Evolutionary conservation across 768 basidiomycete genomes (phyloP), one percentile per base, ranked within the genome.

Genomic region (Gymnopilus dilepis): DNA sequence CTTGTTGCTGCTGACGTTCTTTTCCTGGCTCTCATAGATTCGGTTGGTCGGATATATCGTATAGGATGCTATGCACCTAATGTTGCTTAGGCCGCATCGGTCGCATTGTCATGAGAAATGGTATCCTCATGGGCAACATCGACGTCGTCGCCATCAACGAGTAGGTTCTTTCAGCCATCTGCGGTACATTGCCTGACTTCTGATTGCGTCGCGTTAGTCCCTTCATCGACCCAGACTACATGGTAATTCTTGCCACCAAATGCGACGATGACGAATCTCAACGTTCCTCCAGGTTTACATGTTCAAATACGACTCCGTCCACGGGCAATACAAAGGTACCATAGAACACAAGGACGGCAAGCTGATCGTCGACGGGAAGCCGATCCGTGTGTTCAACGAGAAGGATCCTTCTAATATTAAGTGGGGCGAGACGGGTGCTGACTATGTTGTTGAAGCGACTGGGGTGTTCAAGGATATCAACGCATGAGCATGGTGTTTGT

Each of bases 71-170:
- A n/a, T n/a, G n/a, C n/a, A n/a, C n/a, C n/a, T n/a, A n/a, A n/a
- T n/a, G n/a, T n/a, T n/a, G n/a, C n/a, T n/a, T n/a, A 95, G 97
- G 97, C 84, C 97, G 97, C 84, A 99, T 99, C 75, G 97, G 97
- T 77, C 97, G 97, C 80, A 97, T 99, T 76, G 97, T 99, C 67
- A 83, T 91, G 77, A 91, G 97, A 69, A 98, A 98, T 84, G 95
- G 96, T 54, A 83, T 97, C 69, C 80, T 86, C 67, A 78, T 85
- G 72, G 75, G 81, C 56, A 87, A 88, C 56, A 84, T 95, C 73
- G 80, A 94, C n/a, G 87, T 99, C 73, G 89, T 95, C 65, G 95
- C 95, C 60, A 78, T 99, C 72, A 98, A 99, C 84, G 95, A 97
- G 93, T 96, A 69, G 70, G 94, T 73, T n/a, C 47, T 26, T 24